phyloP scores from a whole-genome alignment of 495 filamentous ascomycete species.

The Oidiodendron maius region DNA sequence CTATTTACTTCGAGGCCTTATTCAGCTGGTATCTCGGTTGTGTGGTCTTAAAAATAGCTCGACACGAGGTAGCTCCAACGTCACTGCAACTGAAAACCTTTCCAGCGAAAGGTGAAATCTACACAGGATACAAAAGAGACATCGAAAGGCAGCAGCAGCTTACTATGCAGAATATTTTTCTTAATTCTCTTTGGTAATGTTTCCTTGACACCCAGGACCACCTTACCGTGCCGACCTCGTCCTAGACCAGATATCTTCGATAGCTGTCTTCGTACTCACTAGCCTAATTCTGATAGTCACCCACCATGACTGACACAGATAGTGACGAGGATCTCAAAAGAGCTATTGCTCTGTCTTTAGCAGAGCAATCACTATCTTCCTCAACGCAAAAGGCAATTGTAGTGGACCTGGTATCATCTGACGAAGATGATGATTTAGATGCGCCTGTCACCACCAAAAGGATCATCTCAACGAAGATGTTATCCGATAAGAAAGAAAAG shows the following conservation, averaged over 20 bases:
- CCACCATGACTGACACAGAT: conserved; percentile 16
- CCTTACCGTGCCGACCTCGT: too few relatives aligned
- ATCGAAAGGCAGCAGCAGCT: too few relatives aligned
- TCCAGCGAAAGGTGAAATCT: too few relatives aligned
- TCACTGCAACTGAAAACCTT: too few relatives aligned
- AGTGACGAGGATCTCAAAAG: conserved; percentile 43
- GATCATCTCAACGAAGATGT: neutral
- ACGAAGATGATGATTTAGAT: conserved; percentile 22
- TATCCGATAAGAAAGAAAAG: neutral
- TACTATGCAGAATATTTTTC: too few relatives aligned
- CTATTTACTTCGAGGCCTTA: too few relatives aligned
- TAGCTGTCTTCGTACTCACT: neutral
- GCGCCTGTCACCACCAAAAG: conserved; percentile 1
- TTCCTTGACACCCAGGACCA: too few relatives aligned
- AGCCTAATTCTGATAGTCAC: neutral
- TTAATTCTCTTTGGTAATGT: too few relatives aligned
- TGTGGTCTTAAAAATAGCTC: too few relatives aligned
- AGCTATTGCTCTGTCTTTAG: conserved; percentile 50
- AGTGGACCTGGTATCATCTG: conserved; percentile 20
- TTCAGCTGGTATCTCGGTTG: too few relatives aligned
- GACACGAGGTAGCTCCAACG: too few relatives aligned
- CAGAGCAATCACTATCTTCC: conserved; percentile 5
- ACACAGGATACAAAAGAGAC: too few relatives aligned
- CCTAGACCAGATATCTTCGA: neutral
- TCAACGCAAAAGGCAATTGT: conserved; percentile 6